Evolutionary conservation across 1,139 yeast species (phyloP).

Genomic region (Kurtzmaniella quercitrusa): DNA sequence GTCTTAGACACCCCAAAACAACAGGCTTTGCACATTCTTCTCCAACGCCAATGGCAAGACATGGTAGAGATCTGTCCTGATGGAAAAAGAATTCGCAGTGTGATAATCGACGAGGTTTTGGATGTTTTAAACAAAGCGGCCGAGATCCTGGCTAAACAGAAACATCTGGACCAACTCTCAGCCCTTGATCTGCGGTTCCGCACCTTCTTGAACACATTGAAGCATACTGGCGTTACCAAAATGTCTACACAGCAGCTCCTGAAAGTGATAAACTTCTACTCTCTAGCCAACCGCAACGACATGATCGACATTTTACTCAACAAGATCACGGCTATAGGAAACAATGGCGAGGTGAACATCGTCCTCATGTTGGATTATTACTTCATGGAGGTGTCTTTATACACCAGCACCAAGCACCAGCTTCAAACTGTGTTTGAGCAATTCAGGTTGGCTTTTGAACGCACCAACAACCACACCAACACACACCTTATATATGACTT

Average conservation of each 20-base stretch:
- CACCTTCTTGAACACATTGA: constrained; percentile 20
- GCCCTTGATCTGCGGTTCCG: constrained; percentile 8
- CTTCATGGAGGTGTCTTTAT: constrained; percentile 12
- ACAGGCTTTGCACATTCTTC: not conserved
- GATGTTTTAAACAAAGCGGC: constrained; percentile 15
- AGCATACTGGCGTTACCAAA: constrained; percentile 14
- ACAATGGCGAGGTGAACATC: constrained; percentile 8
- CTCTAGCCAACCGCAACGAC: constrained; percentile 19
- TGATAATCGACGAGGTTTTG: constrained; percentile 15
- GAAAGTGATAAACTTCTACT: constrained; percentile 24
- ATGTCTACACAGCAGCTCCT: constrained; percentile 22
- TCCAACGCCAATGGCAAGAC: not conserved
- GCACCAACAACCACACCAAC: constrained; percentile 4
- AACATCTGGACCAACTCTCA: constrained; percentile 6
- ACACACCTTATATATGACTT: constrained; percentile 6
- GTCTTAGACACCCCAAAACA: constrained; percentile 5
- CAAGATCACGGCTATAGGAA: constrained; percentile 15
- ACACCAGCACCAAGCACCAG: constrained; percentile 4
- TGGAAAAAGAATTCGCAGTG: not conserved
- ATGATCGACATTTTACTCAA: constrained; percentile 25
- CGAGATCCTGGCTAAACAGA: not conserved
- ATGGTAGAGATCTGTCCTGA: not conserved
- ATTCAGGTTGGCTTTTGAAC: constrained; percentile 4
- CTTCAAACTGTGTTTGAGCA: constrained; percentile 4
- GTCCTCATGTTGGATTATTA: constrained; percentile 12